Conservation (phyloP, 2,329 filamentous ascomycete species). For the Colletotrichum sp. region DNA sequence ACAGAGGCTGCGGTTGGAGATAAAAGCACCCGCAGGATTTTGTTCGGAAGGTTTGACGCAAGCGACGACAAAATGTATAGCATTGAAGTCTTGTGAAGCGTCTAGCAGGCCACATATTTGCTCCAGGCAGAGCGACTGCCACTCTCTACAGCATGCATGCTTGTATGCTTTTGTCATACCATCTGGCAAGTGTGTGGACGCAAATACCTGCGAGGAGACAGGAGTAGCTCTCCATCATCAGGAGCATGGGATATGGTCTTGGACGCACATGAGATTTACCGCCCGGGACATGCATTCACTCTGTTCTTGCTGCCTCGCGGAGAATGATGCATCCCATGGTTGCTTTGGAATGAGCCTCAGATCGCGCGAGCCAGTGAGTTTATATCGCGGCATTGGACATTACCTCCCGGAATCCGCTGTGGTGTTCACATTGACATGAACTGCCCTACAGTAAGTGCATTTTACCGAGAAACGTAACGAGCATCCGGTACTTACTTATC, state of each 20-base stretch:
- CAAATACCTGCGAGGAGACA: not conserved
- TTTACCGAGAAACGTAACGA: not conserved
- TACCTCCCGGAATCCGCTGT: not conserved
- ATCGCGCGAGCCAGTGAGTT: not conserved
- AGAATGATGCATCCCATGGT: too few species aligned
- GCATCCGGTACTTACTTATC: not conserved
- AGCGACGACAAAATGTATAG: not conserved
- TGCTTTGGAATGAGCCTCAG: too few species aligned
- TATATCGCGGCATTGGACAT: not conserved
- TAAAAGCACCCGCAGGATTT: not conserved
- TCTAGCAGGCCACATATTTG: not conserved
- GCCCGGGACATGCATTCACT: not conserved
- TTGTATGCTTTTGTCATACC: not conserved
- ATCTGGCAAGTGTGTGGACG: not conserved
- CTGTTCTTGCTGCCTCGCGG: not conserved
- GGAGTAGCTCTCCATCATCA: not conserved
- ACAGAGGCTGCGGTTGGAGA: not conserved
- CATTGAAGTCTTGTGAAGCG: too few species aligned
- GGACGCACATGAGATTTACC: not conserved
- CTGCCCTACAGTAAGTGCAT: not conserved
- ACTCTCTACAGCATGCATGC: not conserved
- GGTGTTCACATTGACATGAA: not conserved
- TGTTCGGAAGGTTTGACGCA: not conserved
- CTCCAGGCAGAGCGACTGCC: not conserved
- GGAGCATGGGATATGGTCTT: not conserved